Base-by-base conservation (phyloP, 108 stramenopile species). In the Fistulifera solaris region DNA sequence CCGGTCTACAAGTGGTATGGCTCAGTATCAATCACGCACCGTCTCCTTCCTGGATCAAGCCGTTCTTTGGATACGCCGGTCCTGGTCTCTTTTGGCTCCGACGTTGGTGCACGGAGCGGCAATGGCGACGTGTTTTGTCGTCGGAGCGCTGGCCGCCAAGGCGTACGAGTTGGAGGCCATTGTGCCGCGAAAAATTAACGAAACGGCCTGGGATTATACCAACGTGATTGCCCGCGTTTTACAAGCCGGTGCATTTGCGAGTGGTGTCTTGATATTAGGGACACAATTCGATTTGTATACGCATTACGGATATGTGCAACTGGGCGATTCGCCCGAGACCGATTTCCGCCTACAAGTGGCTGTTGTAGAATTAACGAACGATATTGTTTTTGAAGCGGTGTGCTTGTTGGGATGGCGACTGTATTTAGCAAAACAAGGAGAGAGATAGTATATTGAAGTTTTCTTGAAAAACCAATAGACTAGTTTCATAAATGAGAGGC, bases 41-140 rank as follows among this genome's bases (percentile, higher is more conserved):
- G 10, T 64, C 53, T n/a, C 89, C 89, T 10, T 63, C 78, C 8
- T 91, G 89, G 89, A 61, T 82, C 0, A 38, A 43, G n/a, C 78
- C 87, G 15, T 52, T 84, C 13, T 67, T 66, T 42, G n/a, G n/a
- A n/a, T 59, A 61, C 22, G 48, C 54, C 19, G 58, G 60, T 15
- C 45, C 39, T 27, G 87, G 87, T n/a, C 81, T 2, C 57, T 91
- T 10, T 54, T 91, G 48, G 80, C 80, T 10, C 89, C 89, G 0
- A 75, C 80, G 0, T 48, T 91, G 40, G 64, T 91, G 56, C 85
- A 86, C 53, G 89, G 89, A 8, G 83, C 85, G 13, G 85, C 80
- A 6, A 48, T 87, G 56, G 83, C 89, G 0, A 70, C 70, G 10
- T 86, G 85, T 62, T 91, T 85, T 85, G 1, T 80, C 1, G 40